phyloP scores from a whole-genome alignment of 2,329 filamentous ascomycete genomes.

The Alternaria hordeiaustralica region DNA sequence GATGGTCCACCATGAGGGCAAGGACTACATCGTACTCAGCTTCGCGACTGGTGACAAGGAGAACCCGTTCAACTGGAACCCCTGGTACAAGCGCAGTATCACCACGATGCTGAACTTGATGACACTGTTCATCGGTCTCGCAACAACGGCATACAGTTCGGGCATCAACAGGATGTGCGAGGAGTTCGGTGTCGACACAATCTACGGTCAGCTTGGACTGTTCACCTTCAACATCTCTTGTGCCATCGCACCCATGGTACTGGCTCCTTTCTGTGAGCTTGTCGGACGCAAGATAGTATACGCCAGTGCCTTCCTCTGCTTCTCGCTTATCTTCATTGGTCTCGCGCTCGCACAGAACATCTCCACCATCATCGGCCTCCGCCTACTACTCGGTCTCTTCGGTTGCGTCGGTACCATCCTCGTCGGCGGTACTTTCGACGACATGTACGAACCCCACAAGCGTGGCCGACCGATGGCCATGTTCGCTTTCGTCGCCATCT shows the following conservation, averaged over 20 bases:
- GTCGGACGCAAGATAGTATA: slow-evolving; percentile 36
- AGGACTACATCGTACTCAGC: slow-evolving; percentile 34
- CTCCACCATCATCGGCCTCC: slow-evolving; percentile 34
- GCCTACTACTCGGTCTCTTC: slow-evolving; percentile 35
- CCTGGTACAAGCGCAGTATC: slow-evolving; percentile 37
- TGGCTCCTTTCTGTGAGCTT: slow-evolving; percentile 36
- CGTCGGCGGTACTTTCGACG: slow-evolving; percentile 36
- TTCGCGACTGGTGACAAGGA: slow-evolving; percentile 35
- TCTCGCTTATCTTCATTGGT: slow-evolving; percentile 36
- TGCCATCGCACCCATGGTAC: slow-evolving; percentile 34
- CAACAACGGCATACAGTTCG: slow-evolving; percentile 36
- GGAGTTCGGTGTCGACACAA: slow-evolving; percentile 30
- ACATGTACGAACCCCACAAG: slow-evolving; percentile 37
- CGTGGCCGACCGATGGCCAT: slow-evolving; percentile 38
- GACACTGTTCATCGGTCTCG: slow-evolving; percentile 37
- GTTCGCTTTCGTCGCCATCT: slow-evolving; percentile 38
- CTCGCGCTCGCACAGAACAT: slow-evolving; percentile 32
- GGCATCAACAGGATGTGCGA: slow-evolving; percentile 37
- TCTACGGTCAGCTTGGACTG: slow-evolving; percentile 33
- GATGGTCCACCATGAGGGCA: slow-evolving; percentile 32
- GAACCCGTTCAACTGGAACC: slow-evolving; percentile 39
- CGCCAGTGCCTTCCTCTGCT: slow-evolving; percentile 31
- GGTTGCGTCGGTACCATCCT: slow-evolving; percentile 38
- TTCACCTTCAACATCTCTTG: slow-evolving; percentile 39
- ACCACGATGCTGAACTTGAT: slow-evolving; percentile 38